Evolutionary conservation across 331 rosid genomes (phyloP).

Genomic region (Rosa hybrid): DNA sequence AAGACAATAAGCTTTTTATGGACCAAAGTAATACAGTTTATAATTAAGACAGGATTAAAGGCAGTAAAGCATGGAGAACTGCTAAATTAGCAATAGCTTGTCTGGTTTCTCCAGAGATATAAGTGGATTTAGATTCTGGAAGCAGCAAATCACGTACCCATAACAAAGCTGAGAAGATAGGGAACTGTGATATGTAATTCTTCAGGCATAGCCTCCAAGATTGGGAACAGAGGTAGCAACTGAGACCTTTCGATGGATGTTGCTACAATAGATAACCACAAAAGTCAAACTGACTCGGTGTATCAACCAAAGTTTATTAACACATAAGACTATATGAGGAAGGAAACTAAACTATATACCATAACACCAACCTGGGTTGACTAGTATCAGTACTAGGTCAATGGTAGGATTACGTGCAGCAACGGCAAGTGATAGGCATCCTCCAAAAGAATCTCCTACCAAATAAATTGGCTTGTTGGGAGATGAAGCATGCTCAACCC

Average conservation of each 20-base stretch:
- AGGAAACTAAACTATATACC: constrained; percentile 14
- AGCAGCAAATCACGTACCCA: constrained; percentile 60
- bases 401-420: constrained; percentile 87
- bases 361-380: constrained; percentile 69
- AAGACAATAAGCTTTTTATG: not conserved
- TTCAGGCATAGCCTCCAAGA: constrained; percentile 72
- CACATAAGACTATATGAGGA: constrained; percentile 14
- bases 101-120: not conserved
- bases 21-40: not conserved
- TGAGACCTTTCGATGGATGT: constrained; percentile 84
- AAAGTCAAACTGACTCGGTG: constrained; percentile 31
- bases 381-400: constrained; percentile 69
- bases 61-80: constrained; percentile 3
- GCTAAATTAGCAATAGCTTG: constrained; percentile 18
- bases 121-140: not conserved
- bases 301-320: constrained; percentile 20
- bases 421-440: constrained; percentile 91
- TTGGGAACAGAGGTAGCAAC: constrained; percentile 77
- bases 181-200: constrained; percentile 64
- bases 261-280: constrained; percentile 50
- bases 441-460: constrained; percentile 97
- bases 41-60: not conserved
- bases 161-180: constrained; percentile 72
- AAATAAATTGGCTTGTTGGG: constrained; percentile 90
- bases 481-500: constrained; percentile 60